Evolutionary conservation across 2,329 filamentous ascomycete species (phyloP).

Genomic region (Fusarium temperatum): DNA sequence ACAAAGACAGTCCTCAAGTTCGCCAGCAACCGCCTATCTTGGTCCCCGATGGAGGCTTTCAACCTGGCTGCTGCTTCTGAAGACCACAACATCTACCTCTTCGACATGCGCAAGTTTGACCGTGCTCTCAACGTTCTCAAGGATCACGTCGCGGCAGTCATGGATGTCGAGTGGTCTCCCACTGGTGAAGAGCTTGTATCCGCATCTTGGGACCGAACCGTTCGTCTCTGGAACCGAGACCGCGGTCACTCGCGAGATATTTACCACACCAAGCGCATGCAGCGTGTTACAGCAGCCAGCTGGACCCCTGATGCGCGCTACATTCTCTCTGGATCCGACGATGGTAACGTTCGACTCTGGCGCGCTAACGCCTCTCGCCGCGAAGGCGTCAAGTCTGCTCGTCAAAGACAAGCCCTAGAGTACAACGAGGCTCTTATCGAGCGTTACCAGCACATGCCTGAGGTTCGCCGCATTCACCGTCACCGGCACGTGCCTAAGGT

Average conservation of each 20-base stretch:
- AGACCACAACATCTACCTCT: slow-evolving; percentile 88
- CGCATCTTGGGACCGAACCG: slow-evolving; percentile 84
- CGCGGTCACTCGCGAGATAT: slow-evolving; percentile 89
- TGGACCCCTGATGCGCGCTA: slow-evolving; percentile 93
- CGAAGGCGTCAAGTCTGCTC: slow-evolving; percentile 84
- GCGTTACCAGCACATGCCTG: slow-evolving; percentile 94
- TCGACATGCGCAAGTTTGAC: slow-evolving; percentile 92
- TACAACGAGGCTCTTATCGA: slow-evolving; percentile 88
- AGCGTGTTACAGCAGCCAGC: slow-evolving; percentile 84
- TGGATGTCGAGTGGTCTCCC: slow-evolving; percentile 95
- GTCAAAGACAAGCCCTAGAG: slow-evolving; percentile 87
- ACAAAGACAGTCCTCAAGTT: slow-evolving; percentile 84
- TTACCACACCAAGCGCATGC: slow-evolving; percentile 98
- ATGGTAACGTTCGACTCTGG: slow-evolving; percentile 90
- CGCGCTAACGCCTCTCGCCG: slow-evolving; percentile 84
- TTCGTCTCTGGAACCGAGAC: slow-evolving; percentile 84
- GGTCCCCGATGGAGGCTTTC: slow-evolving; percentile 98
- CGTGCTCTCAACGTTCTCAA: slow-evolving; percentile 89
- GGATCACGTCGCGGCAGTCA: slow-evolving; percentile 88
- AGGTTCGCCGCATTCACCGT: slow-evolving; percentile 87
- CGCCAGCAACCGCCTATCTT: slow-evolving; percentile 83
- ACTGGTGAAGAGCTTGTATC: slow-evolving; percentile 94
- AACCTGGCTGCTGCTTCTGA: slow-evolving; percentile 94
- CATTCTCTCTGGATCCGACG: slow-evolving; percentile 88
- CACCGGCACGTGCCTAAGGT: slow-evolving; percentile 93